These are phyloP conservation scores for Gastrodia elata DNA, from an alignment of 106 monocot species.

Conservation along the genomic window DNA sequence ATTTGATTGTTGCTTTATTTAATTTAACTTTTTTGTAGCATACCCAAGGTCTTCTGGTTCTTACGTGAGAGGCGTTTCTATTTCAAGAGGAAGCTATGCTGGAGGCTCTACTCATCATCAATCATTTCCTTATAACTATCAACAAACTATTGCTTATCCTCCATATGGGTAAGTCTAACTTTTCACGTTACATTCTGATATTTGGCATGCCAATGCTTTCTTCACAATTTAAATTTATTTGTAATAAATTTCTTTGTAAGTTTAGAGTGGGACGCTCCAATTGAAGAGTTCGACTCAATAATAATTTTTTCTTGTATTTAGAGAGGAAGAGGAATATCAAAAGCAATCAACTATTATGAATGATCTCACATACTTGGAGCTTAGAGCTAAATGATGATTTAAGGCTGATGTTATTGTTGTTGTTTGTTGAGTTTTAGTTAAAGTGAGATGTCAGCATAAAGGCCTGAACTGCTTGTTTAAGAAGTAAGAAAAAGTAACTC, in stretches of 20 bases:
- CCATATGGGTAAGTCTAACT: conserved; percentile 36
- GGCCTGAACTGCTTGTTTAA: background rate
- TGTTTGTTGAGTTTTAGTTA: no score
- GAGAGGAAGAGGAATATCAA: no score
- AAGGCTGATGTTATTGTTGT: no score
- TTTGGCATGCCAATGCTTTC: background rate
- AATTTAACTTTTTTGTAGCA: conserved; percentile 19
- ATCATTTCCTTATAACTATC: conserved; percentile 37
- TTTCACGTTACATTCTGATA: conserved; percentile 3
- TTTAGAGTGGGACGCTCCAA: background rate
- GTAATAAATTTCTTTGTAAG: background rate
- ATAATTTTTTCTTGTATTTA: no score
- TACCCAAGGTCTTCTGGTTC: conserved; percentile 28
- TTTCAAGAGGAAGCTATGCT: conserved; percentile 35
- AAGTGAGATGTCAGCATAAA: background rate
- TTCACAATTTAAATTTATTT: background rate
- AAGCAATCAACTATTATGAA: no score
- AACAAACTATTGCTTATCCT: conserved; percentile 44
- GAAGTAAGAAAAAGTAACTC: background rate
- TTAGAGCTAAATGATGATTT: background rate
- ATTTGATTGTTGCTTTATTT: conserved; percentile 10
- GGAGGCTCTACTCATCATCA: conserved; percentile 42
- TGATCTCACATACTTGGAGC: no score
- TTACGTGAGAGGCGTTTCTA: conserved; percentile 34
- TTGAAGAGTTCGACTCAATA: no score